These are phyloP conservation scores for Spatholobus suberectus DNA, from an alignment of 306 rosid genomes.

Conservation along the genomic window DNA sequence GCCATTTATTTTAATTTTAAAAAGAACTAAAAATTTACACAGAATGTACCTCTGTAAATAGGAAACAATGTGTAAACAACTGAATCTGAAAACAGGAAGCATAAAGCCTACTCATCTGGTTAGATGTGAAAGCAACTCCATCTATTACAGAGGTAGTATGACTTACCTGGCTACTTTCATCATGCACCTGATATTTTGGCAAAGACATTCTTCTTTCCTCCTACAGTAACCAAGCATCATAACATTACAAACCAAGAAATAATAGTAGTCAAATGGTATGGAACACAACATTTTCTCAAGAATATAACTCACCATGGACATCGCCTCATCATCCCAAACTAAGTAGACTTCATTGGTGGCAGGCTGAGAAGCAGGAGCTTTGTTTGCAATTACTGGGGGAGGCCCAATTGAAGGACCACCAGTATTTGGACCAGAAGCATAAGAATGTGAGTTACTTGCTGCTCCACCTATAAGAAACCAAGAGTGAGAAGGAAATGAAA, in stretches of 20 bases:
- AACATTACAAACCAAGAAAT: conserved; percentile 35
- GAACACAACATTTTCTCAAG: conserved; percentile 24
- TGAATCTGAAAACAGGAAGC: conserved; percentile 61
- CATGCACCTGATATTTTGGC: conserved; percentile 98
- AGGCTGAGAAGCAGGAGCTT: conserved; percentile 84
- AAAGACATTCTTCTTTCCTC: conserved; percentile 99
- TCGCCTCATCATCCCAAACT: conserved; percentile 99
- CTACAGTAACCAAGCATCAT: conserved; percentile 56
- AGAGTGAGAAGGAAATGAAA: conserved; percentile 29
- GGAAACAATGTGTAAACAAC: conserved; percentile 60
- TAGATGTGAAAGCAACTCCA: conserved; percentile 79
- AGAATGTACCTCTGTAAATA: conserved; percentile 61
- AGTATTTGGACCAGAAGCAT: conserved; percentile 98
- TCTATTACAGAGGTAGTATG: conserved; percentile 73
- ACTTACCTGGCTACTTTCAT: conserved; percentile 99
- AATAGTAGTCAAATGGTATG: not conserved
- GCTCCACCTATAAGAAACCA: conserved; percentile 54
- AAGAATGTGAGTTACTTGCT: conserved; percentile 77
- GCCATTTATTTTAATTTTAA: conserved; percentile 35
- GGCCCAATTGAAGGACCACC: conserved; percentile 99
- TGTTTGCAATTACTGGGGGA: conserved; percentile 96
- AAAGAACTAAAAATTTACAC: conserved; percentile 40
- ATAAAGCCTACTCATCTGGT: conserved; percentile 82
- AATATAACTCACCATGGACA: conserved; percentile 87
- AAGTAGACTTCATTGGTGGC: conserved; percentile 93